phyloP scores from a whole-genome alignment of 1,139 yeast genomes.

The Hemisphaericaspora xylanilytica region DNA sequence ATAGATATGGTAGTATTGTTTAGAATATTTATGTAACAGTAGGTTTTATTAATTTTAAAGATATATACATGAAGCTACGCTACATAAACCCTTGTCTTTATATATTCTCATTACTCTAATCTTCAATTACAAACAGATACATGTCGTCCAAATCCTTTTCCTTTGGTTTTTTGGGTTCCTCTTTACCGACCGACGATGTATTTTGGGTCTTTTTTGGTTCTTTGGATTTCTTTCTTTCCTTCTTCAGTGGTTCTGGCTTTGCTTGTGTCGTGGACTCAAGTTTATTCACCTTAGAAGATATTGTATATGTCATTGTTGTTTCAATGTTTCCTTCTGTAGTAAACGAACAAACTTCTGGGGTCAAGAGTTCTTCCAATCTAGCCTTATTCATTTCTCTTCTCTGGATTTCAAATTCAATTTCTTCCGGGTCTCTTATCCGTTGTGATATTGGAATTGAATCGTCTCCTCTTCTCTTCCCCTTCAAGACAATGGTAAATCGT shows the following conservation, averaged over 20 bases:
- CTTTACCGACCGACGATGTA: not conserved
- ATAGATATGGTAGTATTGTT: constrained; percentile 26
- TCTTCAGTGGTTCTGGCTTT: constrained; percentile 13
- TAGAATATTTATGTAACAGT: constrained; percentile 7
- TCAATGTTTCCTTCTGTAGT: constrained; percentile 32
- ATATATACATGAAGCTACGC: constrained; percentile 6
- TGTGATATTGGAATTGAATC: constrained; percentile 1
- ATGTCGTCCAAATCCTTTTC: constrained; percentile 41
- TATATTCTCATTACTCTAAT: constrained; percentile 13
- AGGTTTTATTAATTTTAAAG: constrained; percentile 1
- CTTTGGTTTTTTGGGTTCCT: constrained; percentile 1
- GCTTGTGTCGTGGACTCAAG: not conserved
- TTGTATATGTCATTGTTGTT: constrained; percentile 13
- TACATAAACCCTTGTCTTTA: not conserved
- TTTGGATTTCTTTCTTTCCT: constrained; percentile 14
- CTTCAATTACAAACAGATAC: constrained; percentile 43
- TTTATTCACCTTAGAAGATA: too few species aligned
- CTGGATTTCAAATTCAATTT: constrained; percentile 27
- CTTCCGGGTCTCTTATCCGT: constrained; percentile 12
- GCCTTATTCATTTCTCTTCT: constrained; percentile 28
- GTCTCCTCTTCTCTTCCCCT: too few species aligned
- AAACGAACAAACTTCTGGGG: constrained; percentile 29
- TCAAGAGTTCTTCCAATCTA: constrained; percentile 25
- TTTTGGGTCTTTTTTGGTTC: constrained; percentile 14
- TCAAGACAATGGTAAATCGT: too few species aligned